phyloP scores from a whole-genome alignment of 225 moss, liverwort and hornwort genomes.

The Straminergon stramineum region DNA sequence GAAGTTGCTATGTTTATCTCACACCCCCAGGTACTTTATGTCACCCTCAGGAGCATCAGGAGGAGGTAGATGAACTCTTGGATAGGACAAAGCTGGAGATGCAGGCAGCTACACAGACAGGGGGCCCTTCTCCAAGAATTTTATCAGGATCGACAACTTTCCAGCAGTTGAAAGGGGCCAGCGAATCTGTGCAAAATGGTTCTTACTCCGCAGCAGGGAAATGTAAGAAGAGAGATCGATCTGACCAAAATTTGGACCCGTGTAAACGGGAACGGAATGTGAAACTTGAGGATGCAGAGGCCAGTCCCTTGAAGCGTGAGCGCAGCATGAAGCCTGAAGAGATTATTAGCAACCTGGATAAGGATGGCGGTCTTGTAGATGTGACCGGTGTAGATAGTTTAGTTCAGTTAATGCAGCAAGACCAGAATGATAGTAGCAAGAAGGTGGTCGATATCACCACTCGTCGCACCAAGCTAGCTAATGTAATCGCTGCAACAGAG shows the following conservation, averaged over 20 bases:
- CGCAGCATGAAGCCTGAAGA: conserved; percentile 99
- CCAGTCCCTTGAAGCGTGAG: conserved; percentile 90
- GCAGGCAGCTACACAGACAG: conserved; percentile 98
- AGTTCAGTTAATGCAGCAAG: conserved; percentile 91
- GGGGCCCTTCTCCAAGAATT: conserved; percentile 96
- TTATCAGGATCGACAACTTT: conserved; percentile 81
- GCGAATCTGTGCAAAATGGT: conserved; percentile 70
- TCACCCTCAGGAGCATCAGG: conserved; percentile 84
- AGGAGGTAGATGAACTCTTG: conserved; percentile 99
- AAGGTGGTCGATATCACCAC: conserved; percentile 67
- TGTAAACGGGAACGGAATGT: conserved; percentile 83
- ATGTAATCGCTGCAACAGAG: conserved; percentile 84
- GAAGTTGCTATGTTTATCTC: conserved; percentile 9
- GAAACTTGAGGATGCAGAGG: conserved; percentile 90
- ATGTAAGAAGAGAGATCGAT: conserved; percentile 91
- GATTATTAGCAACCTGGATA: conserved; percentile 78
- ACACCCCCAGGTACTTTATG: conserved; percentile 12
- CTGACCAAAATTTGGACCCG: conserved; percentile 79
- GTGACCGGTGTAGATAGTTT: conserved; percentile 68
- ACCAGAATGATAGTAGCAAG: conserved; percentile 65
- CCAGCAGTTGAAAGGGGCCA: conserved; percentile 53
- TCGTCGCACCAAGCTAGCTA: conserved; percentile 75
- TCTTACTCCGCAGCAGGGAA: conserved; percentile 58
- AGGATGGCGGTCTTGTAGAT: conserved; percentile 87
- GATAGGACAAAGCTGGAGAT: conserved; percentile 99